Evolutionary conservation across 495 filamentous ascomycete genomes (phyloP), one percentile per base, ranked within the genome.

Genomic region (Pyronema domesticum): DNA sequence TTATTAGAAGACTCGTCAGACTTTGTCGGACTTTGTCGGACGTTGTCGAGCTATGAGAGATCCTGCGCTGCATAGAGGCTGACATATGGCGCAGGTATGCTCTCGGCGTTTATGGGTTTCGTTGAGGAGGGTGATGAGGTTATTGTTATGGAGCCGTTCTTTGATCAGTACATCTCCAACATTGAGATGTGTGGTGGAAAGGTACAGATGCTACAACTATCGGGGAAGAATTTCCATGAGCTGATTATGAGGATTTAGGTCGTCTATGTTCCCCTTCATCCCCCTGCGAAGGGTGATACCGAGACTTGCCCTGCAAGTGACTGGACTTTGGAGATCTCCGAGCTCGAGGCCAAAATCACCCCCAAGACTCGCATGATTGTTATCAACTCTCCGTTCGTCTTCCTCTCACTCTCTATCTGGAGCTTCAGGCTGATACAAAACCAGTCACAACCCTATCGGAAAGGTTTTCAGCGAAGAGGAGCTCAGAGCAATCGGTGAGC

Each of bases 161-260:
- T 95, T 64, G 91, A 98, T 70, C 91, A 98, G 80, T 94, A 95
- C 67, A 91, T 96, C 57, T 82, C 79, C 72, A 96, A 96, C 69
- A 95, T 98, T 51, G 83, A 93, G 66, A 95, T 98, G 93, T 80
- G 89, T 7, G 93, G 93, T 54, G 91, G 89, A 51, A 89, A 79
- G 60, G 83, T 54, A 39, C 5, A 18, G n/a, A 33, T 30, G 15
- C 17, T 47, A 19, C 3, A 19, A 19, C 17, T 1, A 17, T 43
- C 15, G 39, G 39, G 15, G 23, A 30, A 30, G 23, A 43, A 43
- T 1, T 43, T 13, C 6, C 15, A 1, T 11, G n/a, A 3, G 45
- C 19, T 15, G 19, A 48, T 15, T 13, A 11, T 48, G 8, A 15
- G n/a, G 45, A 11, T 11, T n/a, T 42, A 53, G 50, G 37, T 95